Percentiles rank a stretch among this genome's conserved stretches.
These are phyloP conservation scores for Suhomyces terraborum DNA, from an alignment of 1,139 yeast species.

Conservation along the genomic window DNA sequence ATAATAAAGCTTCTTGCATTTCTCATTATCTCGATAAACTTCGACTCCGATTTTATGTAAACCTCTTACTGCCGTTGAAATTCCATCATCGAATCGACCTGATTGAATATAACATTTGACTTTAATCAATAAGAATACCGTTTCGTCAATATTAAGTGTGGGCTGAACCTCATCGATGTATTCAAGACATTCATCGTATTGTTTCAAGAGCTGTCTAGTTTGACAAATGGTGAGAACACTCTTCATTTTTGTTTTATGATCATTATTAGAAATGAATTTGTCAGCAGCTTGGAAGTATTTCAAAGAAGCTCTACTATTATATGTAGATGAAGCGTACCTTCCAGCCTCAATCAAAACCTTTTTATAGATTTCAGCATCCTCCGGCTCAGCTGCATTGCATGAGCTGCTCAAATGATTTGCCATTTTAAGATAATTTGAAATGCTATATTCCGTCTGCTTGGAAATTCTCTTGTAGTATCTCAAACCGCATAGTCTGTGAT, in stretches of 20 bases:
- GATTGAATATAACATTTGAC: constrained; percentile 44
- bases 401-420: constrained; percentile 39
- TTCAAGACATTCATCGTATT: constrained; percentile 32
- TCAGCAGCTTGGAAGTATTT: constrained; percentile 34
- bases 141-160: constrained; percentile 29
- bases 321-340: constrained; percentile 36
- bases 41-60: constrained; percentile 34
- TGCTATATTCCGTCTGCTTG: constrained; percentile 22
- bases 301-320: constrained; percentile 35
- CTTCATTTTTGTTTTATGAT: constrained; percentile 25
- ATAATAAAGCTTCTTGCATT: constrained; percentile 26
- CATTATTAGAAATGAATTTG: constrained; percentile 24
- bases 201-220: constrained; percentile 29
- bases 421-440: constrained; percentile 33
- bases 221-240: constrained; percentile 38
- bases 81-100: constrained; percentile 35
- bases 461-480: constrained; percentile 34
- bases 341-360: constrained; percentile 42
- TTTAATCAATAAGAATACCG: constrained; percentile 38
- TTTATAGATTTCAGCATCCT: constrained; percentile 32
- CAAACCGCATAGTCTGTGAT: constrained; percentile 48
- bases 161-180: constrained; percentile 28
- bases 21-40: constrained; percentile 24
- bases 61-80: constrained; percentile 38
- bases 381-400: constrained; percentile 26